Evolutionary conservation across 1,139 yeast genomes (phyloP).

Genomic region (Trichomonascaceae sp.): DNA sequence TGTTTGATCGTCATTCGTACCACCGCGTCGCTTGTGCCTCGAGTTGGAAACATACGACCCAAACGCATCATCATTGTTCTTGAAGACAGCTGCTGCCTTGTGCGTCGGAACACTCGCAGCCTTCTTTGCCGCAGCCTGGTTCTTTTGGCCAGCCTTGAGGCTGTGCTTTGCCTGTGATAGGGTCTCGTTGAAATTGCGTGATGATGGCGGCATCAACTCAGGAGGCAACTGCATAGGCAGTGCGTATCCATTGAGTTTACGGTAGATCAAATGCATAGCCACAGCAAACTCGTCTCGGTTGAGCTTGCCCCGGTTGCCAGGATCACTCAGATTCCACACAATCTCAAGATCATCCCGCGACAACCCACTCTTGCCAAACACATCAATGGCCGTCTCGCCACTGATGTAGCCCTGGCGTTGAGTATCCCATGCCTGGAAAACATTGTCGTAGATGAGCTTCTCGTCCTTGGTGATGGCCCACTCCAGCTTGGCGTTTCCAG

Average conservation of each 20-base stretch:
- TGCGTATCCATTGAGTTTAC: conserved; percentile 61
- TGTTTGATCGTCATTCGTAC: conserved; percentile 5
- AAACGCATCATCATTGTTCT: conserved; percentile 47
- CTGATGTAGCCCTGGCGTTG: conserved; percentile 53
- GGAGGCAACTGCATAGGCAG: conserved; percentile 52
- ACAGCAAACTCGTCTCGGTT: conserved; percentile 79
- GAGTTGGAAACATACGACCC: conserved; percentile 54
- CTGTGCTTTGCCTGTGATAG: conserved; percentile 39
- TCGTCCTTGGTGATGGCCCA: conserved; percentile 83
- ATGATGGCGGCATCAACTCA: conserved; percentile 72
- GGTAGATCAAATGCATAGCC: conserved; percentile 88
- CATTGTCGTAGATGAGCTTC: conserved; percentile 72
- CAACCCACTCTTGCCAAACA: conserved; percentile 84
- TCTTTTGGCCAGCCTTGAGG: conserved; percentile 17
- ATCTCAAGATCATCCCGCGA: conserved; percentile 73
- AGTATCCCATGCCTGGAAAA: conserved; percentile 80
- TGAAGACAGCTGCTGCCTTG: conserved; percentile 42
- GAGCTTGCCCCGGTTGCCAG: conserved; percentile 75
- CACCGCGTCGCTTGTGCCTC: conserved; percentile 34
- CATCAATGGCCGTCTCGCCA: conserved; percentile 73
- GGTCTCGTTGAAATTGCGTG: conserved; percentile 38
- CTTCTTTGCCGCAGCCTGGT: conserved; percentile 11
- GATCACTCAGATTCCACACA: conserved; percentile 91
- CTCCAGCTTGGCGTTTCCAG: conserved; percentile 28
- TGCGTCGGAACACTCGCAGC: conserved; percentile 26